Evolutionary conservation across 441 rosid species (phyloP).

Genomic region (Gossypium davidsonii): DNA sequence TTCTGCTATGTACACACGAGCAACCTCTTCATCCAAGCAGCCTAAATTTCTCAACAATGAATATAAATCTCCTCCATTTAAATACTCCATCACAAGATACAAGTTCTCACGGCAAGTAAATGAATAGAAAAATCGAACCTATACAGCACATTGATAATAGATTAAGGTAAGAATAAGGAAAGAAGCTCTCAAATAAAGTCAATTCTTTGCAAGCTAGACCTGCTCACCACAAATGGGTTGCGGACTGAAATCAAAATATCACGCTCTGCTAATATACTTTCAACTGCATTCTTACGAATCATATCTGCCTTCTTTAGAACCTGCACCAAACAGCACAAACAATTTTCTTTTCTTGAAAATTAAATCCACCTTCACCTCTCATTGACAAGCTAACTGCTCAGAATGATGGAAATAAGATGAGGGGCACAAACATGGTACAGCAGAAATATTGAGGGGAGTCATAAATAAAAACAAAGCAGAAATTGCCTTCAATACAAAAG

Average conservation of each 20-base stretch:
- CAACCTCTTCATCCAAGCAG: constrained; percentile 96
- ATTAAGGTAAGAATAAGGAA: constrained; percentile 23
- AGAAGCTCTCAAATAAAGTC: constrained; percentile 17
- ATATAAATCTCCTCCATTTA: constrained; percentile 97
- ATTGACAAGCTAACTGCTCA: neutral
- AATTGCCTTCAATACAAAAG: neutral
- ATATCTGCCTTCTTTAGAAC: constrained; percentile 97
- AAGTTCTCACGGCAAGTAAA: constrained; percentile 97
- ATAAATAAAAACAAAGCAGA: neutral
- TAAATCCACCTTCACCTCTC: neutral
- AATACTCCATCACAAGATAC: constrained; percentile 99
- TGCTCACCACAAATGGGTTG: constrained; percentile 99
- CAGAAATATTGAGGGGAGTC: neutral
- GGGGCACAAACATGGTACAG: neutral
- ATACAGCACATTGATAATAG: constrained; percentile 20
- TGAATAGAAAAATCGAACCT: constrained; percentile 99
- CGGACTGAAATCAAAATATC: constrained; percentile 97
- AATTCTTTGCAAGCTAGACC: constrained; percentile 34
- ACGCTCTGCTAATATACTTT: constrained; percentile 95
- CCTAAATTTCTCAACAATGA: constrained; percentile 92
- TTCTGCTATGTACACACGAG: constrained; percentile 97
- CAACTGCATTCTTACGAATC: constrained; percentile 98
- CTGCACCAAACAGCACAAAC: constrained; percentile 34
- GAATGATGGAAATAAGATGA: neutral
- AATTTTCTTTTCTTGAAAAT: constrained; percentile 11